These are phyloP conservation scores for Groenewaldozyma salmanticensis DNA, from an alignment of 805 yeast genomes.

Conservation along the genomic window DNA sequence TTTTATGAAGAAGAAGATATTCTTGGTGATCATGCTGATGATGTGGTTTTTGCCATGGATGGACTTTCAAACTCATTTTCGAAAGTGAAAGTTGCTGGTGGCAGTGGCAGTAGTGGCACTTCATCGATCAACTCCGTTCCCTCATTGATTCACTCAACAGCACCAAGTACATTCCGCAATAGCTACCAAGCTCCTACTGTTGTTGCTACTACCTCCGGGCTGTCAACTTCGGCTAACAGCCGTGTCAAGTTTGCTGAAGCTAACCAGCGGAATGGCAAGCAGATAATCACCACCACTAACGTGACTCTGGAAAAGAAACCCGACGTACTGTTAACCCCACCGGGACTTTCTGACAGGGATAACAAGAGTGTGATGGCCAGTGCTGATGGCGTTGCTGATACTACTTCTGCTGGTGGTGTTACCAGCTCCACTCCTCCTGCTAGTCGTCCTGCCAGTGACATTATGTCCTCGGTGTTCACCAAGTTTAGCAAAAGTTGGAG, in stretches of 20 bases:
- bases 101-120: constrained; percentile 12
- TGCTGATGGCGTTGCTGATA: not conserved
- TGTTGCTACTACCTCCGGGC: not conserved
- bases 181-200: constrained; percentile 1
- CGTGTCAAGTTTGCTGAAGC: constrained; percentile 1
- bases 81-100: constrained; percentile 1
- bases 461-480: constrained; percentile 6
- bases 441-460: not conserved
- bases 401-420: not conserved
- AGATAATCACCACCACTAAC: not conserved
- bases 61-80: constrained; percentile 1
- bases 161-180: not conserved
- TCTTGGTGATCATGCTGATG: constrained; percentile 8
- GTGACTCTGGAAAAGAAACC: not conserved
- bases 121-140: constrained; percentile 18
- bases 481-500: constrained; percentile 23
- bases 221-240: not conserved
- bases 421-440: constrained; percentile 4
- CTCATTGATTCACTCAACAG: constrained; percentile 15
- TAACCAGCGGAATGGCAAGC: too few relatives aligned
- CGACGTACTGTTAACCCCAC: too few relatives aligned
- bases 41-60: constrained; percentile 21
- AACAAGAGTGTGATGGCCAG: constrained; percentile 3
- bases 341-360: too few relatives aligned
- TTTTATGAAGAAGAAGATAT: constrained; percentile 5